Evolutionary conservation across 345 rosid genomes (phyloP), one percentile per base, ranked within the genome.

Genomic region (Psidium guajava): DNA sequence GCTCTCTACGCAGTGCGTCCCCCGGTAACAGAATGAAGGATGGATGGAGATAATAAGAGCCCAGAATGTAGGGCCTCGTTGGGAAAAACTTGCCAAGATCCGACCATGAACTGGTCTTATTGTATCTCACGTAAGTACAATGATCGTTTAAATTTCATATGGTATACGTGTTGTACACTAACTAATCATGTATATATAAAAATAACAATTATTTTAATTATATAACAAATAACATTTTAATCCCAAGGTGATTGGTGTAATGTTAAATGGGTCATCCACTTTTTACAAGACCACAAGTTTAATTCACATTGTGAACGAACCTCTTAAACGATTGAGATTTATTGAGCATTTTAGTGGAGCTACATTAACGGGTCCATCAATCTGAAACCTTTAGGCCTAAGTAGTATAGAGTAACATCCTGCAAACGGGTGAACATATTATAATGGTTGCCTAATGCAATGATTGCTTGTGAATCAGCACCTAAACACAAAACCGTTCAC

Each of bases 181-280:
- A 64, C 22, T 61, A 61, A 9, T 47, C 9, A 8, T 8, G 50
- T 28, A 6, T 18, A 28, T 15, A 15, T 64, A 64, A 64, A 28
- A 3, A 42, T 5, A 42, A 42, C 4, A 42, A 42, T 42, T 64
- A 2, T 15, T 28, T 28, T 64, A 64, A 64, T 32, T 32, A 3
- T 4, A 32, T 64, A 8, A 32, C 10, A 64, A 32, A 32, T 32
- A 0, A 32, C 36, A 61, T 3, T 61, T 61, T 16, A 6, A 2
- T 44, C 8, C 0, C 1, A 3, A 32, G 1, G 44, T 8, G 36
- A 32, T 1, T 64, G 22, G 44, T 0, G 0, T 14, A 0, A 6
- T 27, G 73, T 1, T 1, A 59, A n/a, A 15, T 9, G 16, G 28
- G 10, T 14, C 5, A 0, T 36, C 15, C 28, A 36, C 28, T 7